Evolutionary conservation across 2,329 filamentous ascomycete species (phyloP).

Genomic region (Rasamsonia emersonii): DNA sequence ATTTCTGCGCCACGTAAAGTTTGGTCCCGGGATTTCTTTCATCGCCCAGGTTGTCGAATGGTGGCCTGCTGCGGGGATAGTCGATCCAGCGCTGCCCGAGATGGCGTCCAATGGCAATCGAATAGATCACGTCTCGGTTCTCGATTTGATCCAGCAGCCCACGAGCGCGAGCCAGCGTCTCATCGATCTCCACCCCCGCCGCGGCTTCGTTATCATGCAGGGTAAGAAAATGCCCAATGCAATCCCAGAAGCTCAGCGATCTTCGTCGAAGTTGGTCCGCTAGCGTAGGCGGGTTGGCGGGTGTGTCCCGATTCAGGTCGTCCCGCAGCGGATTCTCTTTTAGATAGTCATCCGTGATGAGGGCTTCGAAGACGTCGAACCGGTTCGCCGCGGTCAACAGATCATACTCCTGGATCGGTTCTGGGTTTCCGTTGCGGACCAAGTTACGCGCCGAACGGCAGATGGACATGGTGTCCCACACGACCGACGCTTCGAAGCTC

Average conservation of each 20-base stretch:
- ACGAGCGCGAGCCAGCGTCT: constrained; percentile 57
- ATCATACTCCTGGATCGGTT: constrained; percentile 44
- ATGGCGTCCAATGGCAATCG: constrained; percentile 70
- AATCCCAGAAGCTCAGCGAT: constrained; percentile 75
- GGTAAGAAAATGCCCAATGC: constrained; percentile 63
- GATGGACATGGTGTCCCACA: constrained; percentile 51
- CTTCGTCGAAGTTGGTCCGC: constrained; percentile 48
- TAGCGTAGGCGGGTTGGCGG: constrained; percentile 25
- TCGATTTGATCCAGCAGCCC: constrained; percentile 69
- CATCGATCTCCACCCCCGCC: constrained; percentile 52
- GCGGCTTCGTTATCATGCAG: constrained; percentile 52
- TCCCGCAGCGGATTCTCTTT: constrained; percentile 40
- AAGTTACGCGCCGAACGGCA: constrained; percentile 37
- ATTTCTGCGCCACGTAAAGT: constrained; percentile 60
- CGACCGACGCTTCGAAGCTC: constrained; percentile 50
- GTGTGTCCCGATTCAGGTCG: constrained; percentile 31
- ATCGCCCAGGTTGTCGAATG: constrained; percentile 51
- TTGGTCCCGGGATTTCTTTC: constrained; percentile 60
- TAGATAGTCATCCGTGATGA: constrained; percentile 65
- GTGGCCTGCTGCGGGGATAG: constrained; percentile 47
- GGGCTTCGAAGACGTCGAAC: constrained; percentile 64
- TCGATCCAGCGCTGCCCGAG: constrained; percentile 58
- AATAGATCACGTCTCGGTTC: constrained; percentile 85
- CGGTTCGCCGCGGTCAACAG: constrained; percentile 58
- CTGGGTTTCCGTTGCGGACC: constrained; percentile 24